Evolutionary conservation across 139 green algal genomes (phyloP).

Genomic region (Asterochloris sp.): DNA sequence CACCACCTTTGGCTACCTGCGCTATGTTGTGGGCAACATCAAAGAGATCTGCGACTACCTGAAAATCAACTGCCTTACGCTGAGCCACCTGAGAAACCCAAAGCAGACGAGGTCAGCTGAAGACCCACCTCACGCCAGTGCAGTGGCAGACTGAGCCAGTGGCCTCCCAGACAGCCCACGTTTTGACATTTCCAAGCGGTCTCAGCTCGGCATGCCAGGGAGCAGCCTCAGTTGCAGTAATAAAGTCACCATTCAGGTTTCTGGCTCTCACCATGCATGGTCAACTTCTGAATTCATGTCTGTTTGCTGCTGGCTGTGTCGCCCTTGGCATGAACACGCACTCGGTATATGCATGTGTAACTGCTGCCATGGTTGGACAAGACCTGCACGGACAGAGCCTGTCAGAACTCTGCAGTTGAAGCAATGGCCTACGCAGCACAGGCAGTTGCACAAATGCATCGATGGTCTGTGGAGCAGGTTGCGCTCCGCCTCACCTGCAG

Average conservation of each 20-base stretch:
- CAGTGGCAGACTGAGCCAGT: background rate
- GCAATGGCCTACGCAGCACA: background rate
- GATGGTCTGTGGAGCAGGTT: background rate
- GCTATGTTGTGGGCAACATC: conserved; percentile 62
- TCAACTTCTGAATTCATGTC: too few relatives aligned
- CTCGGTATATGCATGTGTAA: background rate
- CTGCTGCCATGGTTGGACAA: background rate
- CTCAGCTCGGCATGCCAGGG: background rate
- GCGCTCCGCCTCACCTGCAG: background rate
- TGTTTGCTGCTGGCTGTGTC: background rate
- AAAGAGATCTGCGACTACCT: conserved; percentile 72
- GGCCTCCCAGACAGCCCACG: background rate
- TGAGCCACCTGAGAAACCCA: conserved; percentile 31
- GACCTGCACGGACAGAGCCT: background rate
- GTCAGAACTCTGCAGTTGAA: background rate
- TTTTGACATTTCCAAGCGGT: background rate
- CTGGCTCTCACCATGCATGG: background rate
- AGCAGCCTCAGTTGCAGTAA: background rate
- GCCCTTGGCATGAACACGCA: background rate
- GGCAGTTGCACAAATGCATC: background rate
- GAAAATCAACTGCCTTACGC: conserved; percentile 75
- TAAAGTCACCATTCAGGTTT: background rate
- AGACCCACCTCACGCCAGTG: background rate
- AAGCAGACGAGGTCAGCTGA: background rate
- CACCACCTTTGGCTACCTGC: conserved; percentile 58